Conservation (phyloP, 2,329 filamentous ascomycete genomes). For the Aspergillus brasiliensis region DNA sequence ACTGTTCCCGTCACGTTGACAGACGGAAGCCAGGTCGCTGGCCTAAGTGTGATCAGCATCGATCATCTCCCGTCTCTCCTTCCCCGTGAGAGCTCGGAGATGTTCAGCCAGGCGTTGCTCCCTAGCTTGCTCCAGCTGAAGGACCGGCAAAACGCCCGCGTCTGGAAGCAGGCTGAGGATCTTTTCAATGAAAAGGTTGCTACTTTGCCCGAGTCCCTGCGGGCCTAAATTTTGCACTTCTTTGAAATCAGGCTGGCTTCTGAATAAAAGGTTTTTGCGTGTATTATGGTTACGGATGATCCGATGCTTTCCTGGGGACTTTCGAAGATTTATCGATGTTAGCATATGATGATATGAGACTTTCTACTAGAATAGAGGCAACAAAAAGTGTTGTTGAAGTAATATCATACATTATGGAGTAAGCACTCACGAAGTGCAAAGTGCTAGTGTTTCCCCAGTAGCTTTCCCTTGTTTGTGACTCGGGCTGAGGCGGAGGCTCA, state of each 20-base stretch:
- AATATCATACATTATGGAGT: background rate
- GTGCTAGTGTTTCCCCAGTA: background rate
- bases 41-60: slow-evolving; percentile 80
- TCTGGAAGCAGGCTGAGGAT: slow-evolving; percentile 85
- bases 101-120: slow-evolving; percentile 76
- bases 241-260: background rate
- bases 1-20: slow-evolving; percentile 69
- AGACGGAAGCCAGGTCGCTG: slow-evolving; percentile 56
- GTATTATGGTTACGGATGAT: background rate
- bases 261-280: background rate
- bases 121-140: slow-evolving; percentile 77
- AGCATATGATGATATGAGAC: background rate
- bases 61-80: slow-evolving; percentile 83
- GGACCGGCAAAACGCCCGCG: slow-evolving; percentile 67
- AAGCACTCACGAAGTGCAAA: background rate
- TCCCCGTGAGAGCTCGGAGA: slow-evolving; percentile 82
- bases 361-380: background rate
- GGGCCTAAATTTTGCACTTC: background rate
- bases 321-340: background rate
- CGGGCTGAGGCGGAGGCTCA: background rate
- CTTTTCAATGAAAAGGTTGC: slow-evolving; percentile 81
- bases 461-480: background rate
- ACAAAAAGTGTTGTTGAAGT: background rate
- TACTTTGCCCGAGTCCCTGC: slow-evolving; percentile 56
- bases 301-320: background rate